phyloP scores from a whole-genome alignment of 208 protist genomes.

The Leptomonas pyrrhocoris region DNA sequence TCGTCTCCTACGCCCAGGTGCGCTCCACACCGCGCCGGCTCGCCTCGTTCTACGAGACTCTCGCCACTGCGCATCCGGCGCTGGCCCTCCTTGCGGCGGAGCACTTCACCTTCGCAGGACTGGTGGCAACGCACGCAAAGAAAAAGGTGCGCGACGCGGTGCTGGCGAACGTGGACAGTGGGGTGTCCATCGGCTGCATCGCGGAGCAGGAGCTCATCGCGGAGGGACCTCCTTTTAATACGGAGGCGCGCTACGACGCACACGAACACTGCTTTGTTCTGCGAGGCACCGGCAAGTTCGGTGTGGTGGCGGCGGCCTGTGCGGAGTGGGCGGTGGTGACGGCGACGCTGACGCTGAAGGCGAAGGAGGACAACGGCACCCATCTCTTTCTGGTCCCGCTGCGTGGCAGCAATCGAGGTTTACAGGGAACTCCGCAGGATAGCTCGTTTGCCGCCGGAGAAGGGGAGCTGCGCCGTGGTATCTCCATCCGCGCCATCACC shows the following conservation, averaged over 20 bases:
- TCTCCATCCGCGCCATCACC: constrained; percentile 53
- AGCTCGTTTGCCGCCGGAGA: constrained; percentile 1
- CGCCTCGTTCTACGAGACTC: constrained; percentile 73
- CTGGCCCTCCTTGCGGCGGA: constrained; percentile 78
- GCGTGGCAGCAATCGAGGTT: constrained; percentile 12
- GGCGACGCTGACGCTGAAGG: constrained; percentile 77
- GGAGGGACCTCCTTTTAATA: constrained; percentile 79
- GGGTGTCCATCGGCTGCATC: constrained; percentile 63
- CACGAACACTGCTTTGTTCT: constrained; percentile 81
- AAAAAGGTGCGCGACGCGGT: constrained; percentile 42
- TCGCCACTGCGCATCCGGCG: constrained; percentile 64
- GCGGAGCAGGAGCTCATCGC: constrained; percentile 78
- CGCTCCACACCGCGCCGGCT: constrained; percentile 77
- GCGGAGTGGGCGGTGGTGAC: constrained; percentile 86
- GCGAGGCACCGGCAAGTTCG: constrained; percentile 84
- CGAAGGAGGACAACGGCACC: constrained; percentile 79
- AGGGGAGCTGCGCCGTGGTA: constrained; percentile 46
- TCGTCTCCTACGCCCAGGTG: constrained; percentile 83
- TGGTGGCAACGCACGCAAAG: constrained; percentile 75
- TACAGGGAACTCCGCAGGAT: not conserved
- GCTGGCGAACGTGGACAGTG: constrained; percentile 67
- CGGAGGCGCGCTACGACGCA: constrained; percentile 81
- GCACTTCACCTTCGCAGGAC: constrained; percentile 84
- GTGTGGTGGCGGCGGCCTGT: constrained; percentile 63
- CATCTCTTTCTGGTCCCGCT: constrained; percentile 80